Evolutionary conservation across 768 basidiomycete genomes (phyloP).

Genomic region (Podaxis sp.): DNA sequence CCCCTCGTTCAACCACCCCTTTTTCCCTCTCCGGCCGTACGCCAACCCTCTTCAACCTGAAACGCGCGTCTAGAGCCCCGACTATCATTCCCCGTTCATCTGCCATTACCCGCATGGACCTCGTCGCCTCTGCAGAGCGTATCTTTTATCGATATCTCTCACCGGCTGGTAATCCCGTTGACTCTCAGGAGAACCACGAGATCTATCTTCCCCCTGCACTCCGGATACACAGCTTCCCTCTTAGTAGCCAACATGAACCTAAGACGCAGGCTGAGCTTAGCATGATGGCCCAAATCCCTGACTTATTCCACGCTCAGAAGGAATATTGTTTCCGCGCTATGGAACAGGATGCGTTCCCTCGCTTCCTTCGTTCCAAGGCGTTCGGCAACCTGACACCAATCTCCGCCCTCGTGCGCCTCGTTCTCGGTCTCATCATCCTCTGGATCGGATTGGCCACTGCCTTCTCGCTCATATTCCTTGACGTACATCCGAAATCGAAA

Average conservation of each 20-base stretch:
- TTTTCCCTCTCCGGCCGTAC: conserved; percentile 77
- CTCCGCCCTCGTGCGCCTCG: conserved; percentile 82
- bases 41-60: conserved; percentile 72
- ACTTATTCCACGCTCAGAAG: conserved; percentile 97
- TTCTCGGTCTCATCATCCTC: conserved; percentile 79
- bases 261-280: conserved; percentile 65
- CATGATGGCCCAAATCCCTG: conserved; percentile 87
- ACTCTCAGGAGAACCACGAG: conserved; percentile 90
- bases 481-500: conserved; percentile 88
- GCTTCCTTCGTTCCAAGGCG: conserved; percentile 96
- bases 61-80: conserved; percentile 84
- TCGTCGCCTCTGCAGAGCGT: conserved; percentile 92
- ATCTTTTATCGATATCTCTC: conserved; percentile 95
- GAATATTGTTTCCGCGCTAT: conserved; percentile 96
- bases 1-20: conserved; percentile 71
- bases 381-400: conserved; percentile 96
- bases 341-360: conserved; percentile 92
- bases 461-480: conserved; percentile 91
- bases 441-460: conserved; percentile 95
- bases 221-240: conserved; percentile 88
- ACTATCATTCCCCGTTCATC: conserved; percentile 91
- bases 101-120: conserved; percentile 86
- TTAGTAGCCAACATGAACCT: conserved; percentile 73
- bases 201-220: conserved; percentile 95
- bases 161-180: conserved; percentile 70